Conservation (phyloP, 1,284 basidiomycete species). For the Cryptococcus sp. region DNA sequence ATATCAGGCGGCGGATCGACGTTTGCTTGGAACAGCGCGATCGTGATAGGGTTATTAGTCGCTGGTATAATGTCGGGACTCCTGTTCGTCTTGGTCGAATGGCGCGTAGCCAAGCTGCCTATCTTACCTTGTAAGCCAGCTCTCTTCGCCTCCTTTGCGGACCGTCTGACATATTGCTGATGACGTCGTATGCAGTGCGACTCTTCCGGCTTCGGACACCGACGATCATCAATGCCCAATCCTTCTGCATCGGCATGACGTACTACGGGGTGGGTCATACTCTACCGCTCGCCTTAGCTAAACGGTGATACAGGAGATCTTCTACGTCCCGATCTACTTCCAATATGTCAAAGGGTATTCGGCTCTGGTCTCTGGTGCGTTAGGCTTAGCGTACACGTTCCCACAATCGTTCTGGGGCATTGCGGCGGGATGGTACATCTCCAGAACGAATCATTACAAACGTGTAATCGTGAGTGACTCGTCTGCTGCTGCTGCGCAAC, state of each 20-base stretch:
- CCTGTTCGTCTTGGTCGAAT: conserved; percentile 30
- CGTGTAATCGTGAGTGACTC: conserved; percentile 27
- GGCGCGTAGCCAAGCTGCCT: conserved; percentile 29
- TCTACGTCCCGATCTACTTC: conserved; percentile 39
- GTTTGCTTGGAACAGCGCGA: conserved; percentile 36
- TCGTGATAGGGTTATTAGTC: conserved; percentile 35
- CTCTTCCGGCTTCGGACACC: conserved; percentile 33
- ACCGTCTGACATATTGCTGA: background rate
- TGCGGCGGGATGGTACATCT: conserved; percentile 24
- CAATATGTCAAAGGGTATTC: conserved; percentile 40
- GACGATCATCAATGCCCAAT: conserved; percentile 28
- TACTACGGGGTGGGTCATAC: conserved; percentile 34
- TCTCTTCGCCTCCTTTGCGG: background rate
- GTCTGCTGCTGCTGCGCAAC: background rate
- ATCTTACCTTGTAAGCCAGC: conserved; percentile 35
- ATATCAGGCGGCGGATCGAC: conserved; percentile 42
- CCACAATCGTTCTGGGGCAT: conserved; percentile 30
- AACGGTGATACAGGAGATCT: conserved; percentile 27
- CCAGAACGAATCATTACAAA: conserved; percentile 34
- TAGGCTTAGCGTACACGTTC: conserved; percentile 36
- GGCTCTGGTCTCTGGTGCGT: conserved; percentile 30
- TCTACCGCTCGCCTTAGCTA: background rate
- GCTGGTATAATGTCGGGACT: conserved; percentile 19
- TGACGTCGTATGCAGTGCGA: conserved; percentile 18
- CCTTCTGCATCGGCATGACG: conserved; percentile 38